These are phyloP conservation scores for Didymellaceae sp. DNA, from an alignment of 2,329 filamentous ascomycete genomes.

Conservation along the genomic window DNA sequence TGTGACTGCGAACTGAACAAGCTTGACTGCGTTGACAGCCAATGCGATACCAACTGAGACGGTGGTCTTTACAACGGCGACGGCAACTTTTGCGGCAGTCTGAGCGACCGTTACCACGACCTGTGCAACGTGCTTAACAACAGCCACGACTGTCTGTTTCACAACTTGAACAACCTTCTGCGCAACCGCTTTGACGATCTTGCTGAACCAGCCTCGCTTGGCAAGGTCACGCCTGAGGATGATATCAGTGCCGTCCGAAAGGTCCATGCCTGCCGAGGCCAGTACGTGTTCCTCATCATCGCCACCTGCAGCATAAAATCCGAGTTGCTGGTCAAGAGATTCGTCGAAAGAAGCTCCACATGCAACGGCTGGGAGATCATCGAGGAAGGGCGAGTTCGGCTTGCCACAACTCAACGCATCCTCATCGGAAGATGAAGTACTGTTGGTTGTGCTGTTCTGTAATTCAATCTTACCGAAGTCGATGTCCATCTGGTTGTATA, in stretches of 20 bases:
- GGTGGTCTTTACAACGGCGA: constrained; percentile 10
- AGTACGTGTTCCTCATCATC: constrained; percentile 12
- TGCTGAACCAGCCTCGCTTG: constrained; percentile 12
- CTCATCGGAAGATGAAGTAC: not conserved
- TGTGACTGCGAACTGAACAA: constrained; percentile 4
- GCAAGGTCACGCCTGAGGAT: constrained; percentile 2
- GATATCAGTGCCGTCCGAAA: constrained; percentile 1
- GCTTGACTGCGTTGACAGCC: constrained; percentile 6
- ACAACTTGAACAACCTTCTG: constrained; percentile 3
- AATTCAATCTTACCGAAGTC: constrained; percentile 15
- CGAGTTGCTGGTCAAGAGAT: constrained; percentile 8
- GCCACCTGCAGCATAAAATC: constrained; percentile 9
- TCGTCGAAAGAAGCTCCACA: constrained; percentile 13
- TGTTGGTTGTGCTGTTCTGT: constrained; percentile 8
- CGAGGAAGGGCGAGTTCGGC: constrained; percentile 10
- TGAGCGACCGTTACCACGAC: constrained; percentile 8
- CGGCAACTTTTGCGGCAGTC: constrained; percentile 8
- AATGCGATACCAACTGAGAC: constrained; percentile 9
- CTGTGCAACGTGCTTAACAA: constrained; percentile 7
- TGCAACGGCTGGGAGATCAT: constrained; percentile 12
- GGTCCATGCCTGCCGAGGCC: constrained; percentile 2
- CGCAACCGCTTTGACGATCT: not conserved
- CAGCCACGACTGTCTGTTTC: constrained; percentile 1
- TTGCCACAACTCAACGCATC: constrained; percentile 10
- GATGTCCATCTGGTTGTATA: constrained; percentile 16